phyloP scores from a whole-genome alignment of 1,284 basidiomycete genomes.

The Ceratorhiza oryzae-sativae region DNA sequence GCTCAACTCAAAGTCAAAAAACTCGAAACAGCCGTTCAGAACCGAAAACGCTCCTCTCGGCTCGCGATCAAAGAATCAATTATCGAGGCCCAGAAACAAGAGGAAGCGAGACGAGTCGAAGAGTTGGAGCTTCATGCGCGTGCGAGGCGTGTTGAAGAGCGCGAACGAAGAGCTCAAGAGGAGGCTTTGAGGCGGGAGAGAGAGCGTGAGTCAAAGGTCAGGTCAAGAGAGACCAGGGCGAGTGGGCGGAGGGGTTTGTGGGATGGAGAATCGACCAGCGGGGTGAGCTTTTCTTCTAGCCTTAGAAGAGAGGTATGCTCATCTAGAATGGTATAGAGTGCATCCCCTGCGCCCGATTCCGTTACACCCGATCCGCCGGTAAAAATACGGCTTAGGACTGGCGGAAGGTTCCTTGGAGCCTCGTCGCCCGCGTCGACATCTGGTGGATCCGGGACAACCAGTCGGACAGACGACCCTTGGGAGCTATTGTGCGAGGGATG shows the following conservation, averaged over 20 bases:
- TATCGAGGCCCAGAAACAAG: conserved; percentile 53
- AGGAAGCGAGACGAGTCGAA: conserved; percentile 59
- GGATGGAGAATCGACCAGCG: conserved; percentile 15
- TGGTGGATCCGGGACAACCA: conserved; percentile 8
- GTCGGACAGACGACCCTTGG: conserved; percentile 67
- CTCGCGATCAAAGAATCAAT: conserved; percentile 70
- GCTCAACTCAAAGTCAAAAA: conserved; percentile 65
- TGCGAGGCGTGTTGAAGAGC: conserved; percentile 65
- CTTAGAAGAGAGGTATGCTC: not conserved
- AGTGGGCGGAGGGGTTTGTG: conserved; percentile 29
- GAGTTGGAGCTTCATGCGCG: conserved; percentile 68
- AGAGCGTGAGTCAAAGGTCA: conserved; percentile 55
- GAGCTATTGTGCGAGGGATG: conserved; percentile 86
- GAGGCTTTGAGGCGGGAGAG: conserved; percentile 54
- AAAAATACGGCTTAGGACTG: conserved; percentile 29
- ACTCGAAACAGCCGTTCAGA: conserved; percentile 47
- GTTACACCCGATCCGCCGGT: conserved; percentile 16
- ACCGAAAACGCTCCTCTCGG: conserved; percentile 84
- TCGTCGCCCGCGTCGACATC: conserved; percentile 8
- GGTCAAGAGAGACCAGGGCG: conserved; percentile 20
- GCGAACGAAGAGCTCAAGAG: conserved; percentile 63
- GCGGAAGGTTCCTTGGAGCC: not conserved
- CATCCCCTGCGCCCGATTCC: conserved; percentile 17
- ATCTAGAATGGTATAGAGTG: conserved; percentile 26
- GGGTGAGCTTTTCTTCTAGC: conserved; percentile 7